Percentiles rank a stretch among this genome's conserved stretches.
These are phyloP conservation scores for Halophytophthora batemanensis DNA, from an alignment of 352 stramenopile genomes.

Conservation along the genomic window DNA sequence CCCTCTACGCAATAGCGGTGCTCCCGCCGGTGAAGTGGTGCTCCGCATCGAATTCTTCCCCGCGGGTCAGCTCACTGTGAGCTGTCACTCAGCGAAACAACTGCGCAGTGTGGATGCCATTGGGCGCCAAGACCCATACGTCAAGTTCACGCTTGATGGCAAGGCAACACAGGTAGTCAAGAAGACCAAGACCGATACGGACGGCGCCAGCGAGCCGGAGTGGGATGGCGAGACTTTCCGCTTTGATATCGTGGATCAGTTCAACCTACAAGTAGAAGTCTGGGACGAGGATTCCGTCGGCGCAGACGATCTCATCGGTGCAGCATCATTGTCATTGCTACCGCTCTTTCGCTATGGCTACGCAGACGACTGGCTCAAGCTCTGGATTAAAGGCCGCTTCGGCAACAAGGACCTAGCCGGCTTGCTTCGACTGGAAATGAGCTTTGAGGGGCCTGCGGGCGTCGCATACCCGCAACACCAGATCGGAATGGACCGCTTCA, in stretches of 20 bases:
- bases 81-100: slow-evolving; percentile 55
- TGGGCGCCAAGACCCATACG: slow-evolving; percentile 72
- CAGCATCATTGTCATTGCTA: slow-evolving; percentile 80
- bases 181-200: slow-evolving; percentile 86
- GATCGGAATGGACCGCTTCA: slow-evolving; percentile 69
- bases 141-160: slow-evolving; percentile 75
- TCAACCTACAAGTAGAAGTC: slow-evolving; percentile 86
- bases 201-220: slow-evolving; percentile 75
- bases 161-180: slow-evolving; percentile 66
- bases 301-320: slow-evolving; percentile 89
- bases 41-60: slow-evolving; percentile 84
- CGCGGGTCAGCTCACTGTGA: slow-evolving; percentile 60
- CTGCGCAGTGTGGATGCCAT: slow-evolving; percentile 75
- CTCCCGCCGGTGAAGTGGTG: slow-evolving; percentile 71
- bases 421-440: slow-evolving; percentile 85
- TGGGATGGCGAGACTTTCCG: slow-evolving; percentile 80
- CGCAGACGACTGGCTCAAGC: slow-evolving; percentile 86
- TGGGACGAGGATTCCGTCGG: slow-evolving; percentile 91
- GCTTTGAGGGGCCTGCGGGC: slow-evolving; percentile 75
- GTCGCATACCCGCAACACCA: slow-evolving; percentile 92
- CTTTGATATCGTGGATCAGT: slow-evolving; percentile 94
- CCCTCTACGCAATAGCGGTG: slow-evolving; percentile 54
- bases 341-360: slow-evolving; percentile 88
- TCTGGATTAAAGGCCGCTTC: slow-evolving; percentile 86
- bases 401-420: slow-evolving; percentile 83